These are phyloP conservation scores for Triticum urartu DNA, from an alignment of 176 grass and related monocot genomes.

Conservation along the genomic window DNA sequence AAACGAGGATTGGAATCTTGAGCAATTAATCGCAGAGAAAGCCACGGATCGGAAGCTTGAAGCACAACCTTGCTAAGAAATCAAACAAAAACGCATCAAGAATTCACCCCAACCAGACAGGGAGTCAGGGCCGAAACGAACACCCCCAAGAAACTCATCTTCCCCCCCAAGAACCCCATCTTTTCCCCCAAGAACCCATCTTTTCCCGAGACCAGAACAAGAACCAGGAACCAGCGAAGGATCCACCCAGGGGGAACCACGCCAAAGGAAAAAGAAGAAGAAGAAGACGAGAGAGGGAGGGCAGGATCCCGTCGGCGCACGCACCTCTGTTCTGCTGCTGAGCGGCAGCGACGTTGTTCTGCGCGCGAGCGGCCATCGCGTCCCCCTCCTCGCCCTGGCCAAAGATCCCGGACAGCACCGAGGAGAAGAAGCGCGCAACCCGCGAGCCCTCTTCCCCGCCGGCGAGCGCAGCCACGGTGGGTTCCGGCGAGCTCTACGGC, in stretches of 20 bases:
- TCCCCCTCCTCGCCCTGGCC: slow-evolving; percentile 21
- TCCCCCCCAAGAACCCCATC: not conserved
- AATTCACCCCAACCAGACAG: not conserved
- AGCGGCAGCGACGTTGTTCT: slow-evolving; percentile 41
- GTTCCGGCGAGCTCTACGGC: slow-evolving; percentile 26
- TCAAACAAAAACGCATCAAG: not conserved
- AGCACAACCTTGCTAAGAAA: not conserved
- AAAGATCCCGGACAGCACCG: slow-evolving; percentile 59
- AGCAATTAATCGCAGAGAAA: not conserved
- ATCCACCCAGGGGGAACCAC: not conserved
- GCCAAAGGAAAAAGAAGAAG: not conserved
- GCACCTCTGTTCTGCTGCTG: slow-evolving; percentile 49
- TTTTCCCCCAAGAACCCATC: not conserved
- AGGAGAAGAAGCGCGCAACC: slow-evolving; percentile 54
- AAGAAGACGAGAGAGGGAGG: no score
- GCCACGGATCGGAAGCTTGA: not conserved
- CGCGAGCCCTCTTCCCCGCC: slow-evolving; percentile 58
- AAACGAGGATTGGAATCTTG: not conserved
- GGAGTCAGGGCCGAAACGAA: not conserved
- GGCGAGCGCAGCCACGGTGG: slow-evolving; percentile 49
- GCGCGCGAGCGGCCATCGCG: slow-evolving; percentile 64
- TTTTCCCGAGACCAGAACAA: not conserved
- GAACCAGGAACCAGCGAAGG: not conserved
- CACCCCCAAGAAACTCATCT: not conserved
- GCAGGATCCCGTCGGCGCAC: slow-evolving; percentile 13